phyloP scores from a whole-genome alignment of 805 yeast genomes.

The Saccharomyces eubayanus region DNA sequence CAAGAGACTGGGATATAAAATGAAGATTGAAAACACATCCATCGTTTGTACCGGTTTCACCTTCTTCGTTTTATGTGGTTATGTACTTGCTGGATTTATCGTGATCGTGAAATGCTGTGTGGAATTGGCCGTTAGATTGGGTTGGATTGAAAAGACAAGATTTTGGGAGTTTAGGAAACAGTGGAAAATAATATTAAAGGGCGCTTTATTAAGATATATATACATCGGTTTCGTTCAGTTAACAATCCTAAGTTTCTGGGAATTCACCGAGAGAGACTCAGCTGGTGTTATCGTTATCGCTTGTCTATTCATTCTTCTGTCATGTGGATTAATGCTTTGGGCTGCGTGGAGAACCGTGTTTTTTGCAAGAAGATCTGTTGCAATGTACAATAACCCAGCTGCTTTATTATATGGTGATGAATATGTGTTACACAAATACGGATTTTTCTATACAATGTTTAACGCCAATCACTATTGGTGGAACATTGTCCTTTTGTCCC shows the following conservation, averaged over 20 bases:
- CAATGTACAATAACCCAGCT: slow-evolving; percentile 68
- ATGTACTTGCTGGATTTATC: slow-evolving; percentile 56
- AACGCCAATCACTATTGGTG: slow-evolving; percentile 78
- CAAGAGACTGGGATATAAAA: slow-evolving; percentile 66
- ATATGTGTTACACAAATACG: slow-evolving; percentile 64
- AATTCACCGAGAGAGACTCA: slow-evolving; percentile 72
- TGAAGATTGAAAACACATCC: slow-evolving; percentile 72
- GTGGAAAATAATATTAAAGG: slow-evolving; percentile 61
- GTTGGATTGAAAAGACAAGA: slow-evolving; percentile 43
- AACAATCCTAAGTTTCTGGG: slow-evolving; percentile 75
- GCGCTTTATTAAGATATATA: slow-evolving; percentile 68
- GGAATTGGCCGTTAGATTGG: slow-evolving; percentile 39
- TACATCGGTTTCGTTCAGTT: slow-evolving; percentile 82
- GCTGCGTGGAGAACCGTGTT: slow-evolving; percentile 54
- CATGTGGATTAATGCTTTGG: slow-evolving; percentile 54
- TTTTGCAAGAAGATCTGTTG: slow-evolving; percentile 56
- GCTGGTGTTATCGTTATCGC: slow-evolving; percentile 84
- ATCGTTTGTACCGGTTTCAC: slow-evolving; percentile 83
- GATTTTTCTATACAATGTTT: slow-evolving; percentile 85
- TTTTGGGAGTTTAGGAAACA: slow-evolving; percentile 43
- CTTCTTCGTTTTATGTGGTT: slow-evolving; percentile 70
- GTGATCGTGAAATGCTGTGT: slow-evolving; percentile 45
- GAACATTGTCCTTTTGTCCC: slow-evolving; percentile 54
- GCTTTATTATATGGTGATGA: slow-evolving; percentile 78
- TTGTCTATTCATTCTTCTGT: slow-evolving; percentile 55